Base-by-base conservation (phyloP, 371 early-diverging fungal genomes). In the Mucor velutinosus region DNA sequence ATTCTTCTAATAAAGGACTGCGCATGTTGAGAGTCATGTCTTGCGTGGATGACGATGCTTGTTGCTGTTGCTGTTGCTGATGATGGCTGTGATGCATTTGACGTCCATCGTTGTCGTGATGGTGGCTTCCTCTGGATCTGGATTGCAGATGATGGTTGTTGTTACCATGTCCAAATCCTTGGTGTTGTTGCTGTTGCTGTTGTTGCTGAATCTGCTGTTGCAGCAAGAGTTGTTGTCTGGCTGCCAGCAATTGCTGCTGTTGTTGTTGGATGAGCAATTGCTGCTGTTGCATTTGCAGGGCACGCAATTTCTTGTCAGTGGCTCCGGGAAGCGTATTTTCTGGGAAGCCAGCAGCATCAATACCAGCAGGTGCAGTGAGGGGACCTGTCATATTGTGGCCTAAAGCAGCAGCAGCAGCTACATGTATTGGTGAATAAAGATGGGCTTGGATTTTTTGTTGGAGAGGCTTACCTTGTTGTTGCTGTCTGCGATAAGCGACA, bases 1-100 rank as follows among this genome's bases (percentile, higher is more conserved):
- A 98, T 70, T 97, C 99, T 63, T 97, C 97, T 58, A 98, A 82
- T 33, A 96, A 72, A 4, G 89, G 84, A 73, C 94, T 94, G 58
- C 97, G 92, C 55, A 89, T 86, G 14, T 84, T 87, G 23, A 82
- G 37, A 14, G 82, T 64, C 43, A 80, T 70, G 35, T 78, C 84
- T 33, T 82, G 80, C 6, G 29, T 47, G 29, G 66, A 47, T 32
- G 30, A 41, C 12, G 37, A 45, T 12, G 37, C 35, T 11, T 61
- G 67, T 62, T 47, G 58, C 1, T 57, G 62, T 14, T 60, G 65
- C 0, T 64, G 70, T 6, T 67, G 55, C 33, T 67, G 39, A 12
- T 55, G 35, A 7, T 33, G 33, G 33, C 7, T 33, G 25, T 55
- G 39, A 1, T 61, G 67, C 49, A 58, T 58, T 8, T 58, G 49